Percentiles rank a stretch among this genome's conserved stretches.
Evolutionary conservation across 441 rosid species (phyloP).

Genomic region (Populus hybrid): DNA sequence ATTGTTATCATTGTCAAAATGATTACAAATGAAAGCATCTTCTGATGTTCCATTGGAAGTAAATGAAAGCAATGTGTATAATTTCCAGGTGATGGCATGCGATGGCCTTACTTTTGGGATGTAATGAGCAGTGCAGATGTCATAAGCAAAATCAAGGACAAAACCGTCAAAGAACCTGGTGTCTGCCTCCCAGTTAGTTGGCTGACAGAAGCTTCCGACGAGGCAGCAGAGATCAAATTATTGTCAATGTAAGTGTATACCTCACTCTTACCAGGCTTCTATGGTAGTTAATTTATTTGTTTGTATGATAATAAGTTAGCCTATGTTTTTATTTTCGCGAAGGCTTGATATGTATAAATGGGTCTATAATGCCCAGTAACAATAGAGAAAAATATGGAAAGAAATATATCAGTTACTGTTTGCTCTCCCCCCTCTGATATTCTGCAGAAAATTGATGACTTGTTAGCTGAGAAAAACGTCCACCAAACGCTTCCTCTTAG

Average conservation of each 20-base stretch:
- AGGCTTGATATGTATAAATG: too few relatives aligned
- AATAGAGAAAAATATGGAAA: too few relatives aligned
- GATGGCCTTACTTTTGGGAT: conserved; percentile 88
- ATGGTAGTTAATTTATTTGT: too few relatives aligned
- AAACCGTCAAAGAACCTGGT: conserved; percentile 85
- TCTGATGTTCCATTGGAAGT: background rate
- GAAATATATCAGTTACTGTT: too few relatives aligned
- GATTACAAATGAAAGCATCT: background rate
- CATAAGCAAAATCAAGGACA: conserved; percentile 59
- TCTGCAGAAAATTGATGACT: too few relatives aligned
- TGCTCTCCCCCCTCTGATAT: too few relatives aligned
- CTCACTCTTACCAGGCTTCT: too few relatives aligned
- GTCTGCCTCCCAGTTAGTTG: conserved; percentile 95
- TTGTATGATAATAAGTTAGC: too few relatives aligned
- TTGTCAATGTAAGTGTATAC: conserved; percentile 28
- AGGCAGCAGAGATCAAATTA: conserved; percentile 91
- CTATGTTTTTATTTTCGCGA: too few relatives aligned
- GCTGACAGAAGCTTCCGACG: conserved; percentile 93
- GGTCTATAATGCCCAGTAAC: too few relatives aligned
- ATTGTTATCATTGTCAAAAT: background rate
- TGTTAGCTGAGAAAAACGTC: too few relatives aligned
- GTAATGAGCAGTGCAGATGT: conserved; percentile 63
- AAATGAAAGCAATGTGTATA: conserved; percentile 9
- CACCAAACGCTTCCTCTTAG: too few relatives aligned
- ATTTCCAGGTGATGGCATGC: conserved; percentile 81